Conservation (phyloP, 2,329 filamentous ascomycete genomes). For the Cadophora luteo-olivacea region DNA sequence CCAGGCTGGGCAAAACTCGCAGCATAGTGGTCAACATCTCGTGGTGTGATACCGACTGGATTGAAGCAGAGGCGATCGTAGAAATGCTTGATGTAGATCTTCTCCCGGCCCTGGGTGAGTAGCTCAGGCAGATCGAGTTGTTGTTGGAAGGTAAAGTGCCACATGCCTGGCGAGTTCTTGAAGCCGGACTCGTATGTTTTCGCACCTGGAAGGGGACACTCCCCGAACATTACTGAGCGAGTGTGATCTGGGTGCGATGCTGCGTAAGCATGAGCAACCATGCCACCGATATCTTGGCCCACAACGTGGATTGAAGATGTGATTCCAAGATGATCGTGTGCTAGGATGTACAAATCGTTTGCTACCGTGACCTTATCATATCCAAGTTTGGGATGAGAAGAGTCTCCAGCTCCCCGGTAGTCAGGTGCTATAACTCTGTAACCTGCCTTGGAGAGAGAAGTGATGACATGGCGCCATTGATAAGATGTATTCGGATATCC, state of each 20-base stretch:
- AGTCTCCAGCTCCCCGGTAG: constrained; percentile 13
- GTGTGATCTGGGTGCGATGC: constrained; percentile 3
- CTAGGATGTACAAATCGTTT: constrained; percentile 1
- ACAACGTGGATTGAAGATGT: neutral
- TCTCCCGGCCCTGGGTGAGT: constrained; percentile 9
- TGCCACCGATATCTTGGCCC: constrained; percentile 14
- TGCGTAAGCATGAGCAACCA: constrained; percentile 17
- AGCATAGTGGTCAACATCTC: constrained; percentile 11
- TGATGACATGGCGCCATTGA: constrained; percentile 16
- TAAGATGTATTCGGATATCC: constrained; percentile 13
- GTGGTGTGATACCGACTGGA: constrained; percentile 10
- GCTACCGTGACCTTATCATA: constrained; percentile 15
- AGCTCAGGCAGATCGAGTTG: constrained; percentile 19
- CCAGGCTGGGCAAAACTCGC: constrained; percentile 13
- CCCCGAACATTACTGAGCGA: neutral
- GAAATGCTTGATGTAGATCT: constrained; percentile 20
- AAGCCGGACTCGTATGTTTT: constrained; percentile 4
- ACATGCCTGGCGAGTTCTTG: constrained; percentile 4
- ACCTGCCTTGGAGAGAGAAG: neutral
- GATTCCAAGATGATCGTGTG: constrained; percentile 3
- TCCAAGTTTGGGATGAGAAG: neutral
- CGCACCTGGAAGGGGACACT: constrained; percentile 8
- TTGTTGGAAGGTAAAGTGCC: constrained; percentile 16
- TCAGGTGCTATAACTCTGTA: constrained; percentile 7
- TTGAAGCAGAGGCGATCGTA: constrained; percentile 15